Percentiles rank a stretch among this genome's conserved stretches.
These are phyloP conservation scores for Wilcoxina mikolae DNA, from an alignment of 495 filamentous ascomycete species.

Conservation along the genomic window DNA sequence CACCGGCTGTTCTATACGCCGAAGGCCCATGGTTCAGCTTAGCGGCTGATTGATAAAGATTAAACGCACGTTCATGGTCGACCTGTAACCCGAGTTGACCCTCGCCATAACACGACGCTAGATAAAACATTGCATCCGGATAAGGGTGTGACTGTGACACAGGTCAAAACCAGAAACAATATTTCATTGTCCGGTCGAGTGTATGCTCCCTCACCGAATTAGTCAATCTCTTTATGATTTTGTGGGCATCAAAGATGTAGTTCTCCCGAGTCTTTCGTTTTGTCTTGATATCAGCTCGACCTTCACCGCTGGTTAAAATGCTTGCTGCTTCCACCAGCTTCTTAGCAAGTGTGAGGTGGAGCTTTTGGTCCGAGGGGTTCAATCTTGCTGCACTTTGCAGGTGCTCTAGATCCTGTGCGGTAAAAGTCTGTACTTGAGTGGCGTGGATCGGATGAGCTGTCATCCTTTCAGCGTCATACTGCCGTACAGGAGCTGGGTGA, in stretches of 20 bases:
- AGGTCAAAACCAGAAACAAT: constrained; percentile 3
- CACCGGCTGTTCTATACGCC: constrained; percentile 70
- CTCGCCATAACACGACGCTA: constrained; percentile 78
- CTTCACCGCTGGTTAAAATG: constrained; percentile 52
- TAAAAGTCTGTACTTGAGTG: constrained; percentile 42
- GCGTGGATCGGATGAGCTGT: background rate
- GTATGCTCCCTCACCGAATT: constrained; percentile 34
- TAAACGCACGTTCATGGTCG: constrained; percentile 81
- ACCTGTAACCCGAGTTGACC: constrained; percentile 53
- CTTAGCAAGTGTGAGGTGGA: constrained; percentile 62
- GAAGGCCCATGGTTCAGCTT: constrained; percentile 72
- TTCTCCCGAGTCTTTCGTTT: constrained; percentile 65
- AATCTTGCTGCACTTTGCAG: constrained; percentile 50
- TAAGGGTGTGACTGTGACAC: constrained; percentile 34
- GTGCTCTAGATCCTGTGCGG: constrained; percentile 58
- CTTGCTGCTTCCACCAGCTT: constrained; percentile 73
- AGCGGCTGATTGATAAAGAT: constrained; percentile 82
- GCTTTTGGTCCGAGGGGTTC: constrained; percentile 55
- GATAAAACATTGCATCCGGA: constrained; percentile 80
- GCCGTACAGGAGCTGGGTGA: constrained; percentile 23
- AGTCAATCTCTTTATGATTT: constrained; percentile 75
- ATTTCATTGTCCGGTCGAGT: no score
- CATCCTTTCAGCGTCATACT: constrained; percentile 8
- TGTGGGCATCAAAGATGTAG: constrained; percentile 72
- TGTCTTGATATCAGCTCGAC: constrained; percentile 58